Evolutionary conservation across 495 filamentous ascomycete genomes (phyloP).

Genomic region (Corynascus novoguineensis): DNA sequence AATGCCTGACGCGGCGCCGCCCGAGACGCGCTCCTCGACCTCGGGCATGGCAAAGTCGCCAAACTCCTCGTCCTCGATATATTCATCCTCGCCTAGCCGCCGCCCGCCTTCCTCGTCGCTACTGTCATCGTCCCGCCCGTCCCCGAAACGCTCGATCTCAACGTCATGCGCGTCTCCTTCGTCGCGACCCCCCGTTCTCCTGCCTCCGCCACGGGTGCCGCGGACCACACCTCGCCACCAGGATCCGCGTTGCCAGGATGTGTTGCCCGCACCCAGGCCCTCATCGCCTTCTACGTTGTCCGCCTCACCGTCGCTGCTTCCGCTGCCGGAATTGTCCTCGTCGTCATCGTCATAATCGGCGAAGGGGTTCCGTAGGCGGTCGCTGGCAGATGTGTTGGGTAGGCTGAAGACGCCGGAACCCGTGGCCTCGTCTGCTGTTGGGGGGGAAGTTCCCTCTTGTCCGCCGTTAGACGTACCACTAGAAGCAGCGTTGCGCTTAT

Average conservation of each 20-base stretch:
- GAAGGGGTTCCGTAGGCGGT: slow-evolving; percentile 41
- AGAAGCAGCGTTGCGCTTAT: slow-evolving; percentile 57
- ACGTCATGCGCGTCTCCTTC: slow-evolving; percentile 1
- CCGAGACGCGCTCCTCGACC: slow-evolving; percentile 23
- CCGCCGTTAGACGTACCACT: slow-evolving; percentile 31
- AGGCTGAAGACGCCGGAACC: slow-evolving; percentile 22
- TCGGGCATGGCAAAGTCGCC: slow-evolving; percentile 51
- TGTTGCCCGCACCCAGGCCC: slow-evolving; percentile 14
- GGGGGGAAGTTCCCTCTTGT: slow-evolving; percentile 20
- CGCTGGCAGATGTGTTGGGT: slow-evolving; percentile 20
- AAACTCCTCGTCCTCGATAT: slow-evolving; percentile 47
- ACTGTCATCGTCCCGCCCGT: slow-evolving; percentile 38
- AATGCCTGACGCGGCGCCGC: slow-evolving; percentile 32
- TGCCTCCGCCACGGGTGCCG: slow-evolving; percentile 17
- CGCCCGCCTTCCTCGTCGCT: slow-evolving; percentile 31
- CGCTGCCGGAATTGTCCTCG: slow-evolving; percentile 33
- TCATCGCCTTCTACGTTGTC: slow-evolving; percentile 24
- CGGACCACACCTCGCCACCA: slow-evolving; percentile 45
- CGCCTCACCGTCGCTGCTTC: slow-evolving; percentile 31
- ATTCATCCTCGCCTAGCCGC: slow-evolving; percentile 31
- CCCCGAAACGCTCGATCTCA: slow-evolving; percentile 39
- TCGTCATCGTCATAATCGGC: slow-evolving; percentile 46
- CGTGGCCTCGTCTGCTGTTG: slow-evolving; percentile 21
- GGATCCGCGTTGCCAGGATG: slow-evolving; percentile 35
- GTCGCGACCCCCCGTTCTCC: neutral